Evolutionary conservation across 139 green algal species (phyloP), one percentile per base, ranked within the genome.

Genomic region (Asterochloris erici): DNA sequence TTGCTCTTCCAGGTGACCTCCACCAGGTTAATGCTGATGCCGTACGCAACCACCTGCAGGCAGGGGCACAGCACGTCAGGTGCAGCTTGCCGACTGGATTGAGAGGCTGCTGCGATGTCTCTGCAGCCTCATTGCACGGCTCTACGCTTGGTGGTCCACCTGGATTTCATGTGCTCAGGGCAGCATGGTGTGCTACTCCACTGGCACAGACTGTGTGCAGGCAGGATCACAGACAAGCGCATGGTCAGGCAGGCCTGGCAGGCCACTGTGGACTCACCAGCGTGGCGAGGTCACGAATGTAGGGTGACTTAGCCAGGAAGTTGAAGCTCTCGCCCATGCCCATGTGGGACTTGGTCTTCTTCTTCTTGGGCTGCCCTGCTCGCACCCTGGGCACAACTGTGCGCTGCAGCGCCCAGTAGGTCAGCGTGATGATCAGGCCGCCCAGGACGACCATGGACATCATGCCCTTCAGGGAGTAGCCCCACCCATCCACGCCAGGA

Each of bases 1-100:
- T 99, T 99, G 88, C 90, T 92, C 94, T 99, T 99, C 97, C 97
- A 99, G 47, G 97, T 99, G 68, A 99, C 97, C 92, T 99, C 97
- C 69, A 99, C 97, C 90, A 99, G 88, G 93, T 99, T 99, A 90
- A 99, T 99, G 84, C 90, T 97, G 85, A 99, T 98, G 84, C 97
- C 97, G 82, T 99, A 99, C 11, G 95, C 91, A 54, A 99, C 95
- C 82, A 98, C 91, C 90, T 90, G 74, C 0, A 29, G 63, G 38
- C 38, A 54, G 38, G 38, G 38, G 38, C 38, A 54, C 38, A 54
- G 38, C 38, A 6, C 38, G 6, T 54, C 38, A 54, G 38, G 4
- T 54, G 38, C 38, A 54, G 38, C 38, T 54, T 54, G 38, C 38
- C 6, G 38, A 54, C 38, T 54, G 38, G 38, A 54, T 54, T 54